phyloP scores from a whole-genome alignment of 2,329 filamentous ascomycete species.

The Xylaria arbuscula region DNA sequence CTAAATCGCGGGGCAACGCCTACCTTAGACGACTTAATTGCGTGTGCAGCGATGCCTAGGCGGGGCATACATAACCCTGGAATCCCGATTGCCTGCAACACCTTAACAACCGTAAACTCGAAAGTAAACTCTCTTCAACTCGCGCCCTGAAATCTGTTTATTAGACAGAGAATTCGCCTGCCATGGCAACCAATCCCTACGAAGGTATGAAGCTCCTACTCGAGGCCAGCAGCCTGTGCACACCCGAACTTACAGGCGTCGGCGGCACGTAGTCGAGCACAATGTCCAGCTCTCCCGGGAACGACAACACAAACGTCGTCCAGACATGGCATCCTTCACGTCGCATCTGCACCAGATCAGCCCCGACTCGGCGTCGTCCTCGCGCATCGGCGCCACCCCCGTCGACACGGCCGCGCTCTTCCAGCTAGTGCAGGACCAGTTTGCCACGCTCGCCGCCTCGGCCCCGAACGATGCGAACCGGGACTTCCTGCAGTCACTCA shows the following conservation, averaged over 20 bases:
- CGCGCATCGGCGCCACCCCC: constrained; percentile 69
- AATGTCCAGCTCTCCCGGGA: constrained; percentile 63
- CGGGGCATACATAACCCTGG: not conserved
- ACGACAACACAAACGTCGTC: constrained; percentile 59
- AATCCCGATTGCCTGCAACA: not conserved
- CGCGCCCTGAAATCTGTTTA: not conserved
- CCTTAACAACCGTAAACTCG: not conserved
- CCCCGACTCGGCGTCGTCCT: constrained; percentile 58
- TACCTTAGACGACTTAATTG: not conserved
- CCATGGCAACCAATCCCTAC: constrained; percentile 51
- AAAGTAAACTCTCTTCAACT: not conserved
- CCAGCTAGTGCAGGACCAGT: constrained; percentile 69
- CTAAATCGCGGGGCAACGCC: constrained; percentile 4
- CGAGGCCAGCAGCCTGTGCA: not conserved
- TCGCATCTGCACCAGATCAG: constrained; percentile 67
- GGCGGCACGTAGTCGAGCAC: constrained; percentile 66
- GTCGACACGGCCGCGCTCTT: constrained; percentile 68
- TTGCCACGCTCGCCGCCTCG: constrained; percentile 61
- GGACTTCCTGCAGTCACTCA: constrained; percentile 62
- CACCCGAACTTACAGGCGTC: not conserved
- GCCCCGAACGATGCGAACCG: constrained; percentile 62
- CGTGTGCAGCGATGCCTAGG: not conserved
- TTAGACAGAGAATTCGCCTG: constrained; percentile 29
- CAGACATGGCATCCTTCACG: constrained; percentile 73
- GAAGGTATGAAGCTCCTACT: constrained; percentile 45